Evolutionary conservation across 352 stramenopile genomes (phyloP), one percentile per base, ranked within the genome.

Genomic region (Globisporangium spiculum): DNA sequence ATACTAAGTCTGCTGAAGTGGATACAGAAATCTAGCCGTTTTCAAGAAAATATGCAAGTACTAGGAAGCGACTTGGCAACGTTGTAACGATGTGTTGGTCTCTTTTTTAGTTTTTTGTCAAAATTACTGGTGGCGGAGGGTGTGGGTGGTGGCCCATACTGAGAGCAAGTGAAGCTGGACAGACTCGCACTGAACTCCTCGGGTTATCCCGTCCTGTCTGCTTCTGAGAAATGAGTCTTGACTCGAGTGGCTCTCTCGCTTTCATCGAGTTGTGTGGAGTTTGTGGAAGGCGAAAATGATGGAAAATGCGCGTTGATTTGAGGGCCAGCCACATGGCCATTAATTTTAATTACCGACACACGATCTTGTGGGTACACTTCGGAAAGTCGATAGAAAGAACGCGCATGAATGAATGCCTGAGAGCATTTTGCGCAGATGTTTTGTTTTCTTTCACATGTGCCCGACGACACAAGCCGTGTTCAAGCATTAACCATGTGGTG

Each of bases 41-140:
- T 38, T 22, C 1, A 26, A 22, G 14, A 59, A 1, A 20, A 5
- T 9, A 22, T 36, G 53, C 53, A 59, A 59, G 22, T 59, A 14
- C 26, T 6, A 3, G 30, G 16, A 38, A 36, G 4, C 53, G 32
- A 59, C 16, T 57, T 32, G 52, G 4, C 14, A 20, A 58, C 26
- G 22, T 38, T 22, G 52, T 22, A 14, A 26, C 53, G 53, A 59
- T 59, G 36, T 58, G 24, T n/a, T 38, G 12, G 52, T 9, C 22
- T 32, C 22, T 57, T 22, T 36, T 38, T 59, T 59, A 59, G 53
- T 59, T 59, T 58, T 58, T 59, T 38, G 22, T 16, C 4, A 30
- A 34, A 57, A 57, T 30, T 34, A 57, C n/a, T 57, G 52, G 52
- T 57, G 52, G 52, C n/a, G 48, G n/a, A 20, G n/a, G 52, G 34